Base-by-base conservation (phyloP, 345 rosid species). In the Salix purpurea region DNA sequence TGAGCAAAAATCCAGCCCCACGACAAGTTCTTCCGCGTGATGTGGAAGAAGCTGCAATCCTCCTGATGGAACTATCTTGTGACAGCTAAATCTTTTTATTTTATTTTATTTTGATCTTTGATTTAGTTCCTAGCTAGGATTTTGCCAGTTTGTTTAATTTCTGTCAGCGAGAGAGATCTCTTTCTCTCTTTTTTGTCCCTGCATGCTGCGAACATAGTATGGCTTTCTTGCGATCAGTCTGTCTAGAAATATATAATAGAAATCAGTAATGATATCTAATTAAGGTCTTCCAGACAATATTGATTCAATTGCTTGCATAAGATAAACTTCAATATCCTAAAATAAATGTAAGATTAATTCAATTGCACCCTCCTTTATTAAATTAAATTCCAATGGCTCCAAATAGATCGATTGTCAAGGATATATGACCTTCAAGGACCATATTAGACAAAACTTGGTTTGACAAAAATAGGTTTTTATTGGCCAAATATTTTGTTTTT, bases 21-120 rank as follows among this genome's bases (percentile, higher is more conserved):
- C 78, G 79, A 73, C 78, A 75, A 67, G 88, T 83, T 69, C 81
- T 88, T 71, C 82, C 93, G 4, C 84, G 50, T 40, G 90, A 89
- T 61, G 91, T 80, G 72, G 86, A 86, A 76, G 89, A 89, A 74
- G 91, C 93, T 58, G 93, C 93, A 3, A 80, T 88, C 61, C 81
- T 86, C 68, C 85, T 89, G 14, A 89, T 89, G 91, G 86, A 84
- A 70, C 69, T 89, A 65, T 89, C 93, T 34, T 84, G 87, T 58
- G 90, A 83, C 15, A 42, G 50, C 64, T 87, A 70, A 83, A 12
- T 62, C 19, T 18, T 24, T 66, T 37, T 26, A 8, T 66, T 24
- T 67, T 36, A 23, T 16, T 54, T 24, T 4, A 4, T 66, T 21
- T 34, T 19, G 39, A 3, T 42, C 60, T 13, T 71, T 71, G 16